Percentiles rank a stretch among this genome's conserved stretches.
These are phyloP conservation scores for Mycena rebaudengoi DNA, from an alignment of 768 basidiomycete species.

Conservation along the genomic window DNA sequence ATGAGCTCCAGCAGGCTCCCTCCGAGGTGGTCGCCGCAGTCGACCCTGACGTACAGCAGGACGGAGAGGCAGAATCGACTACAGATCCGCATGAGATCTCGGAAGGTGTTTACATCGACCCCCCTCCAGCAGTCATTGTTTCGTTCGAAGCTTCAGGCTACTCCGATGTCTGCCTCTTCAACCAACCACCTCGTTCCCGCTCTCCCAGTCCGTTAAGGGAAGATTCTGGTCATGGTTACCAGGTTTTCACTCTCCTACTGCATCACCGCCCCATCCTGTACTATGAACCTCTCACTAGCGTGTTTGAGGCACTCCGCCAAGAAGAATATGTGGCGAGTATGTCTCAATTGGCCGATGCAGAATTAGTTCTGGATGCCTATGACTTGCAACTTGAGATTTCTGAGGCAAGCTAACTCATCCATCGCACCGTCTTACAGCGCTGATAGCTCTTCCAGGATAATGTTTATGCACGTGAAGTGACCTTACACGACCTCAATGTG, in stretches of 20 bases:
- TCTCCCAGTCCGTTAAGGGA: constrained; percentile 34
- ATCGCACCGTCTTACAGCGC: neutral
- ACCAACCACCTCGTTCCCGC: constrained; percentile 49
- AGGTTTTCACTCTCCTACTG: constrained; percentile 57
- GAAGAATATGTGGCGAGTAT: constrained; percentile 61
- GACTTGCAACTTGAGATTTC: constrained; percentile 70
- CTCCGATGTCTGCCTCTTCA: constrained; percentile 62
- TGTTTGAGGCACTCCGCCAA: constrained; percentile 77
- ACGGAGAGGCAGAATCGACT: constrained; percentile 13
- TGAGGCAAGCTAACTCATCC: constrained; percentile 57
- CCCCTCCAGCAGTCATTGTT: constrained; percentile 74
- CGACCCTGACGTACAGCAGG: constrained; percentile 6
- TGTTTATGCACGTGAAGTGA: constrained; percentile 70
- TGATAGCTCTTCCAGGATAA: constrained; percentile 61
- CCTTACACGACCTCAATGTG: constrained; percentile 75
- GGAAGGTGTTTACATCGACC: constrained; percentile 77
- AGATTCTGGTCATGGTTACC: constrained; percentile 18
- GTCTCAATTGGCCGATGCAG: constrained; percentile 60
- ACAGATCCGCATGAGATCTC: constrained; percentile 66
- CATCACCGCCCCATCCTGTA: constrained; percentile 74
- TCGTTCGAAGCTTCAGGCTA: constrained; percentile 49
- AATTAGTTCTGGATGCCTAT: constrained; percentile 75
- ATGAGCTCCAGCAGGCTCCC: constrained; percentile 9
- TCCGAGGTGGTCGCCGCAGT: neutral
- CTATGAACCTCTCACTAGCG: constrained; percentile 74